These are phyloP conservation scores for Narthecium ossifragum DNA, from an alignment of 106 monocot genomes.

Conservation along the genomic window DNA sequence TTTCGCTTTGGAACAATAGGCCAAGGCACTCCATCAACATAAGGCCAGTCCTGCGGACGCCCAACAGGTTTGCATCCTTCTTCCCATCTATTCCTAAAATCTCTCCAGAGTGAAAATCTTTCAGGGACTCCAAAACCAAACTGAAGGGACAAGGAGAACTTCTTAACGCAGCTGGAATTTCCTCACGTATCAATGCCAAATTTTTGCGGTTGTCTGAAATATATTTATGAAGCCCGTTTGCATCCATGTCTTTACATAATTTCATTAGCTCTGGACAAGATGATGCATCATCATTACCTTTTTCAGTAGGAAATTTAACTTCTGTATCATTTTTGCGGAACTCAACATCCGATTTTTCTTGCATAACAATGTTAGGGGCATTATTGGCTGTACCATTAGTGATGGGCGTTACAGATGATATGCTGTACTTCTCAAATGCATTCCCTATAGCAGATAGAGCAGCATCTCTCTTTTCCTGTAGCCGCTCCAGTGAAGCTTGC, in stretches of 20 bases:
- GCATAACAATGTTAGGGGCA: conserved; percentile 14
- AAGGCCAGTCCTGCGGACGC: conserved; percentile 78
- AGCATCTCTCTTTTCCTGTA: conserved; percentile 75
- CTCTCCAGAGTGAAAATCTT: conserved; percentile 78
- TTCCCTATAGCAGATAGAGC: conserved; percentile 44
- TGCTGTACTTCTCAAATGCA: conserved; percentile 28
- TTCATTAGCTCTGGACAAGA: conserved; percentile 34
- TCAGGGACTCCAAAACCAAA: conserved; percentile 66
- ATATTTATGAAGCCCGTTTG: conserved; percentile 63
- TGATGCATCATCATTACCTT: conserved; percentile 20
- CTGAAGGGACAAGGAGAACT: conserved; percentile 45
- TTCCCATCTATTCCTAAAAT: conserved; percentile 57
- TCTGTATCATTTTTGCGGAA: conserved; percentile 24
- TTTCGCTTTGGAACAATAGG: conserved; percentile 23
- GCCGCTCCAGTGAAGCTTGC: conserved; percentile 53
- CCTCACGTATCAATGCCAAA: conserved; percentile 71
- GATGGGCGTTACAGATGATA: conserved; percentile 6
- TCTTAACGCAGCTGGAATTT: conserved; percentile 66
- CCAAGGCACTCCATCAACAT: conserved; percentile 92
- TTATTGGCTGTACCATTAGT: conserved; percentile 8
- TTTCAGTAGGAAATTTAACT: conserved; percentile 12
- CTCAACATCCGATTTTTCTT: conserved; percentile 25
- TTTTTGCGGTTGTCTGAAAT: conserved; percentile 93
- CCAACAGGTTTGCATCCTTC: conserved; percentile 81
- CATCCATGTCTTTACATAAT: conserved; percentile 78